Evolutionary conservation across 139 green algal genomes (phyloP).

Genomic region (Parachlorella kessleri): DNA sequence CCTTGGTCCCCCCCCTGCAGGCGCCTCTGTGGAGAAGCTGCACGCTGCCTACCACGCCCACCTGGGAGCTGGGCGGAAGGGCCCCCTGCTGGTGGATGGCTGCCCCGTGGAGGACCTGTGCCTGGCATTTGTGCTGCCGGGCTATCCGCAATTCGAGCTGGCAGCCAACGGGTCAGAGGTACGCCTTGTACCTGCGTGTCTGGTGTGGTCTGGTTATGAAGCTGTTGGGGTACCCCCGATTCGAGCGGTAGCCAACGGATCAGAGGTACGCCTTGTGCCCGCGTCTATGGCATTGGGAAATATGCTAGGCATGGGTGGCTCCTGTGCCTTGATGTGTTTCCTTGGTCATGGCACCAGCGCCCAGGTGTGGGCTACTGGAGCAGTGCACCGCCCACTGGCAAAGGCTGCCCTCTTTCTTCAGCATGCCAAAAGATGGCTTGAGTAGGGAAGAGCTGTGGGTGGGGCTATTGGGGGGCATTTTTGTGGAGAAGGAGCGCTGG

Average conservation of each 20-base stretch:
- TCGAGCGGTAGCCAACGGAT: constrained; percentile 3
- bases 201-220: constrained; percentile 94
- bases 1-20: neutral
- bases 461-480: too few relatives aligned
- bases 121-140: constrained; percentile 94
- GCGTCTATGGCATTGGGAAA: too few relatives aligned
- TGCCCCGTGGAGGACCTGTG: constrained; percentile 87
- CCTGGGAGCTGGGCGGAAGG: neutral
- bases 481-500: too few relatives aligned
- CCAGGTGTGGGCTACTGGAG: too few relatives aligned
- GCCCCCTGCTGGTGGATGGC: constrained; percentile 72
- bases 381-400: too few relatives aligned
- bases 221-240: constrained; percentile 69
- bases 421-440: too few relatives aligned
- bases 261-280: constrained; percentile 16
- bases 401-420: too few relatives aligned
- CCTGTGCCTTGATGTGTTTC: neutral
- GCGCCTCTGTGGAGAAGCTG: constrained; percentile 72
- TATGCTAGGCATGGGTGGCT: too few relatives aligned
- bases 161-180: constrained; percentile 14
- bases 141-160: constrained; percentile 31
- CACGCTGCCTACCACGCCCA: constrained; percentile 44
- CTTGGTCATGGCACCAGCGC: neutral
- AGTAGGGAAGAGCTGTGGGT: too few relatives aligned
- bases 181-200: too few relatives aligned